These are phyloP conservation scores for Acmispon strigosus DNA, from an alignment of 306 rosid species.

Conservation along the genomic window DNA sequence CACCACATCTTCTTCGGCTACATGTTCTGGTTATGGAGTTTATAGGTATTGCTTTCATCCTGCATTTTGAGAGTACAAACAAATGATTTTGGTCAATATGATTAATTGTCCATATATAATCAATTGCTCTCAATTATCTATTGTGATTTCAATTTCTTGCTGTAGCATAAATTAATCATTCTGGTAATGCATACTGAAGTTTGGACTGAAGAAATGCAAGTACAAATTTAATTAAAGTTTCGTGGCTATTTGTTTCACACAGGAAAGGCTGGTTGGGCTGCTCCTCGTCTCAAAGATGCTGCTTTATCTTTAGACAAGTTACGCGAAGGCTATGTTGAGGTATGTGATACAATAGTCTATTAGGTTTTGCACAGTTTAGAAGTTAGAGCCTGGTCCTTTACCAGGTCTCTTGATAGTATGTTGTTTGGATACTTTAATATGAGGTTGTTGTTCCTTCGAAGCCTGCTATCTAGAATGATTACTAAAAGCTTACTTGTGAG, in stretches of 20 bases:
- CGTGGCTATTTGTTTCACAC: slow-evolving; percentile 17
- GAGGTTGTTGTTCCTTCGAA: not conserved
- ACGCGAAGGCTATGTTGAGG: slow-evolving; percentile 87
- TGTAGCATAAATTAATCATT: not conserved
- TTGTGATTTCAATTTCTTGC: not conserved
- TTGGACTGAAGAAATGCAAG: not conserved
- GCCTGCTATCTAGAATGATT: slow-evolving; percentile 8
- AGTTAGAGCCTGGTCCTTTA: not conserved
- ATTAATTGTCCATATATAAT: not conserved
- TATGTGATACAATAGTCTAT: slow-evolving; percentile 26
- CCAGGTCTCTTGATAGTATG: not conserved
- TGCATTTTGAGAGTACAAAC: not conserved
- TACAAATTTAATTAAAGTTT: slow-evolving; percentile 10
- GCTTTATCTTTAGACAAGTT: slow-evolving; percentile 72
- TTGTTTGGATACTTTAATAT: not conserved
- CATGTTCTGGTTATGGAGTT: slow-evolving; percentile 93
- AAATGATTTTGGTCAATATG: not conserved
- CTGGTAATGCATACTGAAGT: not conserved
- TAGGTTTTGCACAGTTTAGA: slow-evolving; percentile 11
- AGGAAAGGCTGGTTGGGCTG: slow-evolving; percentile 92
- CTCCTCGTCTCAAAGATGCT: slow-evolving; percentile 93
- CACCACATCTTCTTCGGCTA: slow-evolving; percentile 47
- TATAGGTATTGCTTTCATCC: slow-evolving; percentile 46
- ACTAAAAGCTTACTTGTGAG: not conserved
- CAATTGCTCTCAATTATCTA: not conserved